Evolutionary conservation across 2,329 filamentous ascomycete genomes (phyloP).

Genomic region (Phialemonium atrogriseum): DNA sequence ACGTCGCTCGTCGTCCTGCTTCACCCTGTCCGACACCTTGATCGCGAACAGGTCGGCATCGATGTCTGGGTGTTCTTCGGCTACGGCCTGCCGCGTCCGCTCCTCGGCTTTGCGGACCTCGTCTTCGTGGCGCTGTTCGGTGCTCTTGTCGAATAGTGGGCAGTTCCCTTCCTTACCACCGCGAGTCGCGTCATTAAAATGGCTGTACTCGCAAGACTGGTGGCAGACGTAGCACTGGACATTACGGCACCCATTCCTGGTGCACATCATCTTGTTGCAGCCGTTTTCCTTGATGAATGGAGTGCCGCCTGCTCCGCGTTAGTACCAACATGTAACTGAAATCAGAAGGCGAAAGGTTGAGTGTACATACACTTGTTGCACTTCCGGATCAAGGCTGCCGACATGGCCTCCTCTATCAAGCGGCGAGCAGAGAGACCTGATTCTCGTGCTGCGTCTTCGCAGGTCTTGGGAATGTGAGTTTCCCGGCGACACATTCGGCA

Average conservation of each 20-base stretch:
- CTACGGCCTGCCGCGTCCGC: slow-evolving; percentile 44
- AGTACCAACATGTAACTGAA: slow-evolving; percentile 4
- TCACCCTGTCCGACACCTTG: slow-evolving; percentile 45
- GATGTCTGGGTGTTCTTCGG: slow-evolving; percentile 53
- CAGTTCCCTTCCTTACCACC: slow-evolving; percentile 49
- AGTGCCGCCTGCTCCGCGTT: slow-evolving; percentile 40
- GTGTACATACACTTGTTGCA: slow-evolving; percentile 55
- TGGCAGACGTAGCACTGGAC: slow-evolving; percentile 66
- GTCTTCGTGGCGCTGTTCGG: slow-evolving; percentile 49
- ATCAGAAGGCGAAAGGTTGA: background rate
- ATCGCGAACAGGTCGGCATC: slow-evolving; percentile 49
- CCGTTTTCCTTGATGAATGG: slow-evolving; percentile 71
- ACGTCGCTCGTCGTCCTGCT: slow-evolving; percentile 29
- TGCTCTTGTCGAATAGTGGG: slow-evolving; percentile 59
- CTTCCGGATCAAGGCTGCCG: slow-evolving; percentile 63
- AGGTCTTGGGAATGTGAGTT: slow-evolving; percentile 65
- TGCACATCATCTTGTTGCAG: slow-evolving; percentile 79
- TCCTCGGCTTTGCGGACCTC: slow-evolving; percentile 57
- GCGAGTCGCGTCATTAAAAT: slow-evolving; percentile 52
- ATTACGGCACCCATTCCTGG: slow-evolving; percentile 40
- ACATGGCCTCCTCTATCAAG: slow-evolving; percentile 77
- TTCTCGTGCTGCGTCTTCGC: slow-evolving; percentile 56
- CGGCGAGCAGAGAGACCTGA: slow-evolving; percentile 54
- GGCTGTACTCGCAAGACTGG: slow-evolving; percentile 55
- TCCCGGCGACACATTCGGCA: slow-evolving; percentile 61